Conservation (phyloP, 1,284 basidiomycete genomes). For the Austroboletus rostrupii region DNA sequence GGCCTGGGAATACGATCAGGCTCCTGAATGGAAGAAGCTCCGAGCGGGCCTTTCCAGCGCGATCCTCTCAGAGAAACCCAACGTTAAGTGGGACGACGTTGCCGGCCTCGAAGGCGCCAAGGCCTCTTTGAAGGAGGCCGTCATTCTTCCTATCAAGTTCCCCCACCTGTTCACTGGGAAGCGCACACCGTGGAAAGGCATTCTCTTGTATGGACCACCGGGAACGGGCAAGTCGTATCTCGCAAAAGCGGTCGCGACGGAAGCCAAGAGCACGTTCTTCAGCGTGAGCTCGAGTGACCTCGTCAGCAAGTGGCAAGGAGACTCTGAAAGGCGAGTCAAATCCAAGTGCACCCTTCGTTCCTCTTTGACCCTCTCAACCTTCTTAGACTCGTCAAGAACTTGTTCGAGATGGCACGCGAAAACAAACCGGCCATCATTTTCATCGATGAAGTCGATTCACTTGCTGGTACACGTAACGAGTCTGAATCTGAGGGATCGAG, state of each 20-base stretch:
- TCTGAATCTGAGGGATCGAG: constrained; percentile 94
- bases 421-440: constrained; percentile 98
- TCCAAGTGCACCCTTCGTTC: not conserved
- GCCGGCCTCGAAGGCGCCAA: constrained; percentile 94
- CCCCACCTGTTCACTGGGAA: constrained; percentile 98
- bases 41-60: constrained; percentile 84
- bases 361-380: not conserved
- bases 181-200: constrained; percentile 95
- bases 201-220: constrained; percentile 93
- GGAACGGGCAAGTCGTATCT: constrained; percentile 95
- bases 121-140: constrained; percentile 95
- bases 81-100: constrained; percentile 98
- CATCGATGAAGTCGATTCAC: constrained; percentile 96
- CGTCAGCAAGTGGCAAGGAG: constrained; percentile 99
- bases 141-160: constrained; percentile 98
- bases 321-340: constrained; percentile 81
- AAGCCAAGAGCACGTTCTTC: constrained; percentile 99
- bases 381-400: constrained; percentile 86
- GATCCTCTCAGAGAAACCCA: constrained; percentile 91
- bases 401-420: constrained; percentile 96
- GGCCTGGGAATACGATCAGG: too few species aligned
- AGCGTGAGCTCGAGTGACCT: constrained; percentile 93
- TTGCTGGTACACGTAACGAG: constrained; percentile 93
- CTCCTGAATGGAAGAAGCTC: constrained; percentile 94
- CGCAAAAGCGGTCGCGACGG: constrained; percentile 97